These are phyloP conservation scores for Fusarium palustre DNA, from an alignment of 2,329 filamentous ascomycete genomes.

Conservation along the genomic window DNA sequence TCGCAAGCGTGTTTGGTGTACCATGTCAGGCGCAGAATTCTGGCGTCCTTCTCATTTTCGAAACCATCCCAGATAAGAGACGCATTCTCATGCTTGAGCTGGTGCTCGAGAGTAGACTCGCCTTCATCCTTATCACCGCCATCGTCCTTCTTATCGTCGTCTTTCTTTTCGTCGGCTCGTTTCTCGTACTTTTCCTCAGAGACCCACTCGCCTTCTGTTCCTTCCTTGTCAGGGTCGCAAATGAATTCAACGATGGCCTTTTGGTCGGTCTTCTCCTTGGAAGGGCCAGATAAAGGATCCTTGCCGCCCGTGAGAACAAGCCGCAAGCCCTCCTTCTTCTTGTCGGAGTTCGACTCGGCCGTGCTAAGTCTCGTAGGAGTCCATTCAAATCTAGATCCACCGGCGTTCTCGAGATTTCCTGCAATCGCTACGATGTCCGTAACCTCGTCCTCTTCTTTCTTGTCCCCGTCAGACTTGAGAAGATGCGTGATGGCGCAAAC, in stretches of 20 bases:
- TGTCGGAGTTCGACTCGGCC: conserved; percentile 72
- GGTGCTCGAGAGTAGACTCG: conserved; percentile 60
- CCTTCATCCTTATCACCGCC: conserved; percentile 54
- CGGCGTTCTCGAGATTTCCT: conserved; percentile 71
- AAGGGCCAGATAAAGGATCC: conserved; percentile 62
- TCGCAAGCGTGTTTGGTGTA: conserved; percentile 89
- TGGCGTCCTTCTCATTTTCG: conserved; percentile 65
- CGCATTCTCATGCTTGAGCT: conserved; percentile 66
- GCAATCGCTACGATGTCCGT: conserved; percentile 76
- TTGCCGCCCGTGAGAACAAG: conserved; percentile 74
- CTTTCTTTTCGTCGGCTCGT: conserved; percentile 47
- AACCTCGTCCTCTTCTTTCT: conserved; percentile 53
- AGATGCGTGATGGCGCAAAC: conserved; percentile 80
- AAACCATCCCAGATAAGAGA: conserved; percentile 85
- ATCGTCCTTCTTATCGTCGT: conserved; percentile 48
- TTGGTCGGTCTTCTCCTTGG: conserved; percentile 68
- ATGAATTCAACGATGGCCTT: conserved; percentile 86
- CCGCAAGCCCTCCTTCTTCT: conserved; percentile 76
- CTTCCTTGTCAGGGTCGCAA: conserved; percentile 79
- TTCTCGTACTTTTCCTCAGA: conserved; percentile 66
- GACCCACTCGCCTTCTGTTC: conserved; percentile 77
- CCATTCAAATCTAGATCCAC: conserved; percentile 72
- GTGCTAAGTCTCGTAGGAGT: conserved; percentile 74
- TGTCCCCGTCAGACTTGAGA: conserved; percentile 58
- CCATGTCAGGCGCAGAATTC: conserved; percentile 83